These are phyloP conservation scores for Globisporangium nagaii DNA, from an alignment of 352 stramenopile genomes.

Conservation along the genomic window DNA sequence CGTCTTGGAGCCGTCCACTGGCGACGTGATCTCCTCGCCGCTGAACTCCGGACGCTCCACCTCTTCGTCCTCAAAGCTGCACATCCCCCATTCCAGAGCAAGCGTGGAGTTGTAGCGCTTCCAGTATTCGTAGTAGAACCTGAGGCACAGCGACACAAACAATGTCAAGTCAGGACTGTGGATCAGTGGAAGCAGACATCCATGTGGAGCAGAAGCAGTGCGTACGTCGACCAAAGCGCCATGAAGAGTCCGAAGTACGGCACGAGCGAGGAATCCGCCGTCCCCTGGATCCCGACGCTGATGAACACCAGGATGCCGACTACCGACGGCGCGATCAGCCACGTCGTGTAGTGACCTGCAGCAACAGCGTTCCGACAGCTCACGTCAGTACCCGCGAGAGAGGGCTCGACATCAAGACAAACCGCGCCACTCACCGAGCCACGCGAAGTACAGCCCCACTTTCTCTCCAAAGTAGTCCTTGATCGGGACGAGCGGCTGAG, in stretches of 20 bases:
- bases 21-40: slow-evolving; percentile 63
- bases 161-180: background rate
- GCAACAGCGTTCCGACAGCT: background rate
- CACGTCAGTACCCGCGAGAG: background rate
- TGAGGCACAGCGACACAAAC: background rate
- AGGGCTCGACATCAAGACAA: background rate
- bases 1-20: slow-evolving; percentile 66
- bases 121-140: slow-evolving; percentile 81
- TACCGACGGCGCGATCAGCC: slow-evolving; percentile 90
- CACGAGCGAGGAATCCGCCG: slow-evolving; percentile 52
- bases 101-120: slow-evolving; percentile 72
- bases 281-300: slow-evolving; percentile 53
- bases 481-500: slow-evolving; percentile 52
- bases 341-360: slow-evolving; percentile 89
- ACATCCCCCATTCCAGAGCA: slow-evolving; percentile 73
- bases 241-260: slow-evolving; percentile 82
- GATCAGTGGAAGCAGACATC: background rate
- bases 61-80: slow-evolving; percentile 66
- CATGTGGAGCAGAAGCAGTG: background rate
- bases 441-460: slow-evolving; percentile 97
- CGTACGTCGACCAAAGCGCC: slow-evolving; percentile 68
- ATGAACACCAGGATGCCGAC: slow-evolving; percentile 88
- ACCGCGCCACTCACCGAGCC: slow-evolving; percentile 59
- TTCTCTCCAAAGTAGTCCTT: slow-evolving; percentile 87
- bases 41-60: slow-evolving; percentile 66